Evolutionary conservation across 192 early-diverging fungal species (phyloP).

Genomic region (Physocladia obscura): DNA sequence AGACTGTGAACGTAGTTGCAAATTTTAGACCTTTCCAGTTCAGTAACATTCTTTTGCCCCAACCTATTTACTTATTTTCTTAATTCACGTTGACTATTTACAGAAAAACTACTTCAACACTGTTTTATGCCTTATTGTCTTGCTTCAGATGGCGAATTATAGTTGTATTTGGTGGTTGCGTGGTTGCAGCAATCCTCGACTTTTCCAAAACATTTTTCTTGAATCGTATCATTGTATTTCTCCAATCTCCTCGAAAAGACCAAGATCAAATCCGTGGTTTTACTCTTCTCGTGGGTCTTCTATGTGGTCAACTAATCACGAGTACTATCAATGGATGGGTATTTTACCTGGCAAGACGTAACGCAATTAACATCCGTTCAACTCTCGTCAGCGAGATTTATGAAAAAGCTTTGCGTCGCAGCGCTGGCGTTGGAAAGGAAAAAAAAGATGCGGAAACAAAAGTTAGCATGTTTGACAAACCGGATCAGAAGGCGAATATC

Average conservation of each 20-base stretch:
- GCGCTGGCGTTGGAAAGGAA: constrained; percentile 19
- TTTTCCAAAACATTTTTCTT: constrained; percentile 23
- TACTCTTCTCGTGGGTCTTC: constrained; percentile 14
- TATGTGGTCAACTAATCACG: constrained; percentile 10
- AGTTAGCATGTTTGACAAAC: constrained; percentile 23
- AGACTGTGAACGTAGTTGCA: background rate
- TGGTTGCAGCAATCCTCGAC: constrained; percentile 22
- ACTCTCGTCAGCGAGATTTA: constrained; percentile 39
- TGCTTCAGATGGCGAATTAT: constrained; percentile 20
- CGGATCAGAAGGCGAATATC: constrained; percentile 62
- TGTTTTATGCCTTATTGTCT: constrained; percentile 7
- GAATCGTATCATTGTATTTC: constrained; percentile 21
- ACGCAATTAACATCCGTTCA: constrained; percentile 18
- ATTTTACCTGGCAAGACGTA: constrained; percentile 18
- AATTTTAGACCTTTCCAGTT: constrained; percentile 23
- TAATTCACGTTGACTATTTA: background rate
- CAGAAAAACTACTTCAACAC: background rate
- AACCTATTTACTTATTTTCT: background rate
- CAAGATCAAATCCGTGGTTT: background rate
- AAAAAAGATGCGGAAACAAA: background rate
- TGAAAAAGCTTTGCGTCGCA: constrained; percentile 36
- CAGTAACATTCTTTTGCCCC: background rate
- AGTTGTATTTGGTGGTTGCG: constrained; percentile 17
- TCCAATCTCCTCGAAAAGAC: constrained; percentile 9
- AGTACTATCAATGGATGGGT: constrained; percentile 16